Conservation (phyloP, 306 rosid species). For the Lotus japonicus region DNA sequence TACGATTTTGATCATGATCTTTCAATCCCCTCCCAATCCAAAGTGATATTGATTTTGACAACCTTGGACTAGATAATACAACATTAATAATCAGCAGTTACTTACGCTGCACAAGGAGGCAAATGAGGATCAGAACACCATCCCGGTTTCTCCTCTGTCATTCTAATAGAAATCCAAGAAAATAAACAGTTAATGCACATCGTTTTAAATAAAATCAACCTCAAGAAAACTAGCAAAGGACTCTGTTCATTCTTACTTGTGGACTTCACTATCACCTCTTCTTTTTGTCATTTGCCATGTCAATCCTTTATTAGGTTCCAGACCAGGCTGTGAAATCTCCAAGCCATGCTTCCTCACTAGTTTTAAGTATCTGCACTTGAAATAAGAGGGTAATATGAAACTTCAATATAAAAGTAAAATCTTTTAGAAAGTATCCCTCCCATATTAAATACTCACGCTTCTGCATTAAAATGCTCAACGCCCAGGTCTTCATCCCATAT, state of each 20-base stretch:
- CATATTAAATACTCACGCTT: slow-evolving; percentile 62
- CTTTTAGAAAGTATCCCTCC: background rate
- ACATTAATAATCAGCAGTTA: background rate
- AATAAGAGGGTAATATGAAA: background rate
- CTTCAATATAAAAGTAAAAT: background rate
- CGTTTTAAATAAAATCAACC: background rate
- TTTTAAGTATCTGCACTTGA: slow-evolving; percentile 61
- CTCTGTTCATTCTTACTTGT: slow-evolving; percentile 60
- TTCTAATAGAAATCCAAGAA: slow-evolving; percentile 38
- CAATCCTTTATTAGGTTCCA: slow-evolving; percentile 80
- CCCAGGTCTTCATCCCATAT: slow-evolving; percentile 99
- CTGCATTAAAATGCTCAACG: slow-evolving; percentile 89
- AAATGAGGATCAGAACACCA: slow-evolving; percentile 92
- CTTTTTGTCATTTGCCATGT: slow-evolving; percentile 99
- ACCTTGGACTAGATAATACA: background rate
- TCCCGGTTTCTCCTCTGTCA: slow-evolving; percentile 79
- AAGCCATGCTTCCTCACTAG: slow-evolving; percentile 87
- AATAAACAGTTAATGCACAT: slow-evolving; percentile 11
- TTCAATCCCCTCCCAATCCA: too few species aligned
- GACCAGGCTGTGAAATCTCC: slow-evolving; percentile 98
- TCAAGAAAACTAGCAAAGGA: background rate
- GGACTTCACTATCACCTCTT: slow-evolving; percentile 83
- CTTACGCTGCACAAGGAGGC: slow-evolving; percentile 99
- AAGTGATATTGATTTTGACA: too few species aligned
- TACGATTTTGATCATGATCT: too few species aligned